Evolutionary conservation across 2,329 filamentous ascomycete species (phyloP), one percentile per base, ranked within the genome.

Genomic region (Colletotrichum sp.): DNA sequence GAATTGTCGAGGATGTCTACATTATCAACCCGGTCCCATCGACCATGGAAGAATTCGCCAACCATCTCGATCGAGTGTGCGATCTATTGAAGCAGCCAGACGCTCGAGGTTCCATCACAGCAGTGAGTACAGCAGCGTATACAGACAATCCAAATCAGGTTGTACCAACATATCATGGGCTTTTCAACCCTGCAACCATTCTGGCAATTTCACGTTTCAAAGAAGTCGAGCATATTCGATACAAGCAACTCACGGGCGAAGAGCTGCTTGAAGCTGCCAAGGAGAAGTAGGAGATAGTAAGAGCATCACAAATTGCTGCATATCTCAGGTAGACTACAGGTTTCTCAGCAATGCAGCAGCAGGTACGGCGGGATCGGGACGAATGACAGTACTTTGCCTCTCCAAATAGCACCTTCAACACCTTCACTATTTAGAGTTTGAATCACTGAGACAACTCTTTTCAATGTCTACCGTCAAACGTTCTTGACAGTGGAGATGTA

Each of bases 81-180:
- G 5, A 48, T 0, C 6, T 48, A 3, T 0, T 48, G 0, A 0
- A 48, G 3, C 0, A 48, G n/a, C 9, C 9, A n/a, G 1, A 12
- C 1, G 39, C 39, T 48, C 39, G 39, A 4, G 39, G n/a, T n/a
- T n/a, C n/a, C n/a, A n/a, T n/a, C n/a, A n/a, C n/a, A n/a, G n/a
- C n/a, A n/a, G n/a, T n/a, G n/a, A n/a, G n/a, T n/a, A n/a, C n/a
- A n/a, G n/a, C n/a, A n/a, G n/a, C n/a, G n/a, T n/a, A n/a, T n/a
- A n/a, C n/a, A n/a, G n/a, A 10, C 16, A 18, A 10, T 3, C 4
- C 16, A 0, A 6, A 18, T 0, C 0, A 43, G 36, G 2, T n/a
- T 43, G 5, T 43, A 43, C 39, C 39, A 0, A 48, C 39, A 48
- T n/a, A 48, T 1, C 39, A 48, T 48, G 39, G 39, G 39, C 1